phyloP scores from a whole-genome alignment of 352 stramenopile species.

The Phytopythium aichiense region DNA sequence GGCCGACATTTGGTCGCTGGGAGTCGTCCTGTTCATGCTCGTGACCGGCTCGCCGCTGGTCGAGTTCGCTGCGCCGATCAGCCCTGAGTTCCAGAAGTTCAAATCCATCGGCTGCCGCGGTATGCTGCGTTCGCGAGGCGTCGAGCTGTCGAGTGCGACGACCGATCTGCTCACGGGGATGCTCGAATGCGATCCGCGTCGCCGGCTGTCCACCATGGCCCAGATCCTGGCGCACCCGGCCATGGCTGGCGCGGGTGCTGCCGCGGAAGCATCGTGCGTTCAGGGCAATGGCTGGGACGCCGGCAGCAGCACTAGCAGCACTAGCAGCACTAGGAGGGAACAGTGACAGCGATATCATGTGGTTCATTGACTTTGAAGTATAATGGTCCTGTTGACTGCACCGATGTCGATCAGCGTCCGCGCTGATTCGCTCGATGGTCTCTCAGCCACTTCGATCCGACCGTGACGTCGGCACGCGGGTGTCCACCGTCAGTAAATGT shows the following conservation, averaged over 20 bases:
- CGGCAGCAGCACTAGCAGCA: not conserved
- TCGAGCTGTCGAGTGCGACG: constrained; percentile 18
- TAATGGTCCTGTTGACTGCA: no score
- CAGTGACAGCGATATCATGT: no score
- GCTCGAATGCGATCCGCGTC: constrained; percentile 25
- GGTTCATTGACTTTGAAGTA: no score
- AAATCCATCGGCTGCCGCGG: constrained; percentile 20
- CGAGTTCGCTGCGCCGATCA: constrained; percentile 19
- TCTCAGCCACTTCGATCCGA: no score
- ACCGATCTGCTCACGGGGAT: constrained; percentile 28
- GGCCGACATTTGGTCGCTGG: constrained; percentile 54
- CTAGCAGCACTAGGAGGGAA: not conserved
- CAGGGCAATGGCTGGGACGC: not conserved
- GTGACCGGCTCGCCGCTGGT: constrained; percentile 44
- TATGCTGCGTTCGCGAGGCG: constrained; percentile 30
- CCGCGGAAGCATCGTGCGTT: not conserved
- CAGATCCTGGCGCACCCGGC: constrained; percentile 20
- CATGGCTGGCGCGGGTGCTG: not conserved
- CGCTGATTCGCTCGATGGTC: no score
- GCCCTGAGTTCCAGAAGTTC: constrained; percentile 28
- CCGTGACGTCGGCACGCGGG: no score
- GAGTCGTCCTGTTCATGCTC: constrained; percentile 58
- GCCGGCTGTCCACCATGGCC: constrained; percentile 11
- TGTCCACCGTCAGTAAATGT: not conserved
- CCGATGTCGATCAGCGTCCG: no score